phyloP scores from a whole-genome alignment of 1,284 basidiomycete genomes.

The Sparassis latifolia region DNA sequence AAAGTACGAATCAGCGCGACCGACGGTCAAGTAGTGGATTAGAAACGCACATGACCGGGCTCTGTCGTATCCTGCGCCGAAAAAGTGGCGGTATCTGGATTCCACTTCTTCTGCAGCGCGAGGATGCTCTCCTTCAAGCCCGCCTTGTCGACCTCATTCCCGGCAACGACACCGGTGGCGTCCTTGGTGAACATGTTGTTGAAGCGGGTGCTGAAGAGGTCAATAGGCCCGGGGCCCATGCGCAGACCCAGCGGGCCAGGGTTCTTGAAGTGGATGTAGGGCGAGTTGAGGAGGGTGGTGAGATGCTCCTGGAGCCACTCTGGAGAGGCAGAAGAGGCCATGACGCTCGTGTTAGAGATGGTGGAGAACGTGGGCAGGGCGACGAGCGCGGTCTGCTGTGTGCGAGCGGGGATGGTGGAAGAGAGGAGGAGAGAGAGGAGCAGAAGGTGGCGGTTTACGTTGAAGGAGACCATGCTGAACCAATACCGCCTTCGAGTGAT shows the following conservation, averaged over 20 bases:
- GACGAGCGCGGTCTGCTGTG: too few species aligned
- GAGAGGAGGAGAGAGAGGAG: too few species aligned
- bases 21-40: background rate
- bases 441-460: too few species aligned
- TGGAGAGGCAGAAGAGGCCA: constrained; percentile 9
- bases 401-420: too few species aligned
- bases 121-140: constrained; percentile 22
- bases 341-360: constrained; percentile 8
- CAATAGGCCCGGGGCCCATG: constrained; percentile 26
- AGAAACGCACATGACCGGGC: constrained; percentile 6
- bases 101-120: constrained; percentile 23
- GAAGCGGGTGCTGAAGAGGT: constrained; percentile 27
- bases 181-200: constrained; percentile 22
- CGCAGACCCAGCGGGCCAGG: constrained; percentile 12
- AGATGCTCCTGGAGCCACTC: constrained; percentile 23
- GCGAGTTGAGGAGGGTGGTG: constrained; percentile 21
- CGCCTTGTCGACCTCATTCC: constrained; percentile 20
- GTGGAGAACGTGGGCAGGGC: background rate
- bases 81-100: constrained; percentile 15
- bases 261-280: constrained; percentile 25
- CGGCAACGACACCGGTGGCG: constrained; percentile 19
- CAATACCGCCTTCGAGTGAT: too few species aligned
- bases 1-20: background rate
- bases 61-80: constrained; percentile 6
- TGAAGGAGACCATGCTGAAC: too few species aligned